Evolutionary conservation across 2,329 filamentous ascomycete species (phyloP), one percentile per base, ranked within the genome.

Genomic region (Colletotrichum tanaceti): DNA sequence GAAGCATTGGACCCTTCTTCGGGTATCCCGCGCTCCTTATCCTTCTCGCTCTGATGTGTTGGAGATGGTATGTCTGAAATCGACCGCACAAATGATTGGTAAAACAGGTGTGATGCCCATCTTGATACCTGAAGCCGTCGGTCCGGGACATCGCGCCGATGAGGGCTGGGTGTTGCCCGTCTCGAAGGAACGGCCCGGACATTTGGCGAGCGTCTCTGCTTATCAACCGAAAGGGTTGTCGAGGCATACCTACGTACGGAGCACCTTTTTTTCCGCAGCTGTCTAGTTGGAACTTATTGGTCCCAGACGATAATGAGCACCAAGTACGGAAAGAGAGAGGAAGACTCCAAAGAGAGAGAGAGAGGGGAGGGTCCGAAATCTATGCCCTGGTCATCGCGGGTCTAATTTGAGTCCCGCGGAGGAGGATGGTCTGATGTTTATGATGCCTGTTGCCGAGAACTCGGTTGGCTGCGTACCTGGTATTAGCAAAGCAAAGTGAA

Each of bases 371-470:
- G 52, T n/a, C n/a, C 10, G 14, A 61, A 67, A 64, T 58, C 28
- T 47, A 28, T 53, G 60, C 16, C 46, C 65, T 39, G 14, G 32
- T 20, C 20, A 47, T 11, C 43, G n/a, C 47, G 47, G 57, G 39
- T 41, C 63, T 38, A 52, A 46, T 38, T 47, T 38, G 59, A 49
- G 41, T 47, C 24, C 20, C 20, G 41, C 49, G 24, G 58, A 53
- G 58, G 28, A 38, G 5, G 24, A 41, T 58, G 32, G 28, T 32
- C 57, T 49, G 57, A 57, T 44, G 18, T 44, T 57, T 32, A 28
- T 7, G 24, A 47, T 46, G 28, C 41, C 47, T 65, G 35, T 52
- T 57, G 49, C 63, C 50, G 58, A 66, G 63, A 20, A 28, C 47
- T 50, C 50, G 58, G 58, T 44, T 55, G 46, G 22, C 58, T 41